Evolutionary conservation across 1,284 basidiomycete genomes (phyloP).

Genomic region (Tilletia indica): DNA sequence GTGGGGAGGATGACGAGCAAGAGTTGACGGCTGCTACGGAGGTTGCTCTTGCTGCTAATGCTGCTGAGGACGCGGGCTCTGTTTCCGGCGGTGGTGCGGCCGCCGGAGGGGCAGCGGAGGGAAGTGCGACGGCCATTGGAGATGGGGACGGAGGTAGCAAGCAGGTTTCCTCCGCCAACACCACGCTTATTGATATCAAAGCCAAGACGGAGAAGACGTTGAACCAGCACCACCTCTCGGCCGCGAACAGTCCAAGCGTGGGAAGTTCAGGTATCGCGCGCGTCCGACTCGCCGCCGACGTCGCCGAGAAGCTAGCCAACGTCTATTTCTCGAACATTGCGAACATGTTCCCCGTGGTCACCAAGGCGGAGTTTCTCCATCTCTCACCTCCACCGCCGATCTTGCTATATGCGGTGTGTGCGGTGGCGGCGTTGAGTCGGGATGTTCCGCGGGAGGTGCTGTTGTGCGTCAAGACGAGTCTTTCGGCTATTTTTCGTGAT

Average conservation of each 20-base stretch:
- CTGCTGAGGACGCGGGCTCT: neutral
- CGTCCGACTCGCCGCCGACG: conserved; percentile 43
- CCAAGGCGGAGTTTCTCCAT: conserved; percentile 78
- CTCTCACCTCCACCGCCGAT: conserved; percentile 71
- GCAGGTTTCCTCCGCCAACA: no score
- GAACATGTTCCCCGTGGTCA: conserved; percentile 82
- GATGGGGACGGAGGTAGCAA: no score
- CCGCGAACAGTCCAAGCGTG: conserved; percentile 20
- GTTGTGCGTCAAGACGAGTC: conserved; percentile 77
- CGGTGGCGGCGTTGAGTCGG: conserved; percentile 79
- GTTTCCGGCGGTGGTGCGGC: no score
- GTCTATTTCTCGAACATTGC: conserved; percentile 82
- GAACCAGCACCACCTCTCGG: neutral
- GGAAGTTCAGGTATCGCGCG: conserved; percentile 21
- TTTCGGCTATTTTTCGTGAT: conserved; percentile 64
- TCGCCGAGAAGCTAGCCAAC: conserved; percentile 73
- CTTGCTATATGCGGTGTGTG: conserved; percentile 86
- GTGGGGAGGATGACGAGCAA: conserved; percentile 26
- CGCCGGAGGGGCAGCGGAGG: no score
- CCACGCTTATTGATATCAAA: no score
- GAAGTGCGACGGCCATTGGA: no score
- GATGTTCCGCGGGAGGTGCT: conserved; percentile 78
- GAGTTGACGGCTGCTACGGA: conserved; percentile 36
- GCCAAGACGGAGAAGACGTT: neutral
- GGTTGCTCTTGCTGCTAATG: neutral